Percentiles rank a stretch among this genome's conserved stretches.
Conservation (phyloP, 495 filamentous ascomycete genomes). For the Aspergillus bertholletiae region DNA sequence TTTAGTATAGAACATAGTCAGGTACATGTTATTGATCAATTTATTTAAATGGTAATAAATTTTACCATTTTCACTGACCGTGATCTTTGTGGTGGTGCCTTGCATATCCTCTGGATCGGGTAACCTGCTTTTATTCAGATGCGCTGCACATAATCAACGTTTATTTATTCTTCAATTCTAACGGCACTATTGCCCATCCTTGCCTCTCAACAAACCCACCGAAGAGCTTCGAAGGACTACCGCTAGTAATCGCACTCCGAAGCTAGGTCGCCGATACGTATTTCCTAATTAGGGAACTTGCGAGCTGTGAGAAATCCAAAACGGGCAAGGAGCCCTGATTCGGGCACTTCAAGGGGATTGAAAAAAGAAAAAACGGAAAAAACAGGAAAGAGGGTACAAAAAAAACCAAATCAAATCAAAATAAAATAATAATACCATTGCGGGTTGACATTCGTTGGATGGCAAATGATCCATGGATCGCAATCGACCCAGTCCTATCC, state of each 20-base stretch:
- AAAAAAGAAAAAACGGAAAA: neutral
- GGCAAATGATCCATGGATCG: neutral
- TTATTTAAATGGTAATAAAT: too few species aligned
- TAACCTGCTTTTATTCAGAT: too few species aligned
- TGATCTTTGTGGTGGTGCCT: conserved; percentile 3
- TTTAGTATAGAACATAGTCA: too few species aligned
- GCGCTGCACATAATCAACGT: too few species aligned
- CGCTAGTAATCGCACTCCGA: too few species aligned
- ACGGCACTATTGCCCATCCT: neutral
- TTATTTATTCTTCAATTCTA: too few species aligned
- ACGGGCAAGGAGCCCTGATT: neutral
- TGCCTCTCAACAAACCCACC: conserved; percentile 6
- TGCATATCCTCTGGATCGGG: too few species aligned
- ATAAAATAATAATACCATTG: too few species aligned
- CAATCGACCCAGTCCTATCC: neutral
- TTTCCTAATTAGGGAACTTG: neutral
- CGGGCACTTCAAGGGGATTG: neutral
- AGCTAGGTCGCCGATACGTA: neutral
- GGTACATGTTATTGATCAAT: too few species aligned
- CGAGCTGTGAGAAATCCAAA: neutral
- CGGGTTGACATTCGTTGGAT: neutral
- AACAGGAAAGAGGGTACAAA: neutral
- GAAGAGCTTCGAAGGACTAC: neutral
- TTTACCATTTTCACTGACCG: too few species aligned
- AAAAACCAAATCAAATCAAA: too few species aligned